These are phyloP conservation scores for Schizothecium vesticola DNA, from an alignment of 495 filamentous ascomycete genomes.

Conservation along the genomic window DNA sequence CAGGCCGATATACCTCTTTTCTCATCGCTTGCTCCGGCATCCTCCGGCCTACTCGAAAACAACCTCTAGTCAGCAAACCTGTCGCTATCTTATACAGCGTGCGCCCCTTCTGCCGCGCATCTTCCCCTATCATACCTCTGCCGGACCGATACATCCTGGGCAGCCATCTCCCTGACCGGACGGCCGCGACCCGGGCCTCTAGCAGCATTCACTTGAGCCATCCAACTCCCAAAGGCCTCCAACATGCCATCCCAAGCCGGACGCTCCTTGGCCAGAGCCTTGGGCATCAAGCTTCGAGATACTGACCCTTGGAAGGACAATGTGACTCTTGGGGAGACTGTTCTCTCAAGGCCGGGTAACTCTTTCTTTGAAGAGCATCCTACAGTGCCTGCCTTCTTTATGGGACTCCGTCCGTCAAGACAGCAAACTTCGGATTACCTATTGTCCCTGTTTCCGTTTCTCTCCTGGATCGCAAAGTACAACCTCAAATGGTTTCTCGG, in stretches of 20 bases:
- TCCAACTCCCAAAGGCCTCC: neutral
- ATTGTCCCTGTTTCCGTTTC: slow-evolving; percentile 74
- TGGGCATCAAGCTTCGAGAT: slow-evolving; percentile 80
- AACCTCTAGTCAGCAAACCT: neutral
- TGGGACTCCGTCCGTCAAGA: slow-evolving; percentile 52
- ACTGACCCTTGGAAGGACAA: slow-evolving; percentile 52
- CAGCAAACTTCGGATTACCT: slow-evolving; percentile 54
- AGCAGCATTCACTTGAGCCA: neutral
- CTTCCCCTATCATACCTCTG: neutral
- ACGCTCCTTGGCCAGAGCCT: slow-evolving; percentile 66
- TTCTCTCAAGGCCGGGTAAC: slow-evolving; percentile 70
- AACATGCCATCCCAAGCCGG: slow-evolving; percentile 51
- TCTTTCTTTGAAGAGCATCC: slow-evolving; percentile 83
- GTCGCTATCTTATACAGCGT: neutral
- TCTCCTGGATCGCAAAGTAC: slow-evolving; percentile 81
- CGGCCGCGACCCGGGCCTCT: neutral
- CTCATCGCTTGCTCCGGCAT: neutral
- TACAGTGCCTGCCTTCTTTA: slow-evolving; percentile 65
- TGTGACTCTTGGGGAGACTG: slow-evolving; percentile 67
- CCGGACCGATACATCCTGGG: neutral
- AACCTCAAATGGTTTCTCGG: slow-evolving; percentile 84
- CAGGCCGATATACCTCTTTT: neutral
- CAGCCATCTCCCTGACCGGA: neutral
- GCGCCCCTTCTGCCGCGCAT: neutral
- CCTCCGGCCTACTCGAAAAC: neutral